Evolutionary conservation across 78 protist species (phyloP), one percentile per base, ranked within the genome.

Genomic region (Dictyostelium firmibasis): DNA sequence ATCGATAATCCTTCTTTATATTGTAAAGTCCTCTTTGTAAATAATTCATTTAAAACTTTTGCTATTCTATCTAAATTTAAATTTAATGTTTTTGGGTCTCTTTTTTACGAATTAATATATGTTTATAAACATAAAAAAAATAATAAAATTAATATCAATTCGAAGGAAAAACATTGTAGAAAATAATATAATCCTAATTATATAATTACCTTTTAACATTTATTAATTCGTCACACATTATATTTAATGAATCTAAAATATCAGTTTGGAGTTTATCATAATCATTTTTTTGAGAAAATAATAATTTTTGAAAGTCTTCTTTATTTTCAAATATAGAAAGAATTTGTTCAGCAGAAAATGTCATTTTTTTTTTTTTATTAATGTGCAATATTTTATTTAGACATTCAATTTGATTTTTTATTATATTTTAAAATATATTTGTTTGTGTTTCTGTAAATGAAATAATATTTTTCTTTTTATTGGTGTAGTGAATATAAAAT

Each of bases 51-150:
- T 23, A 77, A 77, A 20, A 77, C 83, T 43, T 77, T 77, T 41
- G 47, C 9, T 3, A 77, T 41, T 77, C 83, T 77, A 77, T 77
- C 83, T 41, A 35, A 41, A 41, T 31, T 77, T 38, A 23, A n/a
- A 38, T 38, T 38, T 77, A 77, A 77, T 41, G 60, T 77, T 77
- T 77, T 77, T 77, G 60, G 16, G 11, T 77, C 83, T n/a, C 83
- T 74, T 11, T 47, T 47, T 47, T 57, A 11, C 11, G 47, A 41
- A 41, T 41, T 69, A 35, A 72, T 14, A 33, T 9, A 67, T 67
- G 20, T 10, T 53, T 53, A n/a, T 16, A n/a, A 62, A 64, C 10
- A 27, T 25, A 27, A 25, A 67, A 27, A 53, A 53, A 53, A 53
- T 8, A 53, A 53, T 16, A 53, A 53, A 53, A 53, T 53, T 53